A percentile compares a stretch with the other conserved stretches of the same genome.
Evolutionary conservation across 805 yeast genomes (phyloP).

Genomic region (Clavispora carvajalis): DNA sequence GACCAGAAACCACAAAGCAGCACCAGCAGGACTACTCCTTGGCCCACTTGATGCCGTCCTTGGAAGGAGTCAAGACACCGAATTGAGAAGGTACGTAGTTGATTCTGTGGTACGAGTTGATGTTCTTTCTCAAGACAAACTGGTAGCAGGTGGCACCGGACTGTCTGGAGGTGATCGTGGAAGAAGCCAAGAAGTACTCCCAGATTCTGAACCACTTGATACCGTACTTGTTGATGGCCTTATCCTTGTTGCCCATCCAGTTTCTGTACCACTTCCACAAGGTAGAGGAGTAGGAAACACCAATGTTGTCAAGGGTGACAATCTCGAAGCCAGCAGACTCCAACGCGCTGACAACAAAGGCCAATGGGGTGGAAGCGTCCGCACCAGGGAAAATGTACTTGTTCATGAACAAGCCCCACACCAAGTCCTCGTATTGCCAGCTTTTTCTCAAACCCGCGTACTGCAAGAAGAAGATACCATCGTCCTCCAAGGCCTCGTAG

Average conservation of each 20-base stretch:
- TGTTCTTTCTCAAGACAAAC: slow-evolving; percentile 83
- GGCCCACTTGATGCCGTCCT: slow-evolving; percentile 55
- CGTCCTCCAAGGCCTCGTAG: slow-evolving; percentile 83
- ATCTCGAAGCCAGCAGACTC: slow-evolving; percentile 87
- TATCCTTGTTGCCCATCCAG: slow-evolving; percentile 82
- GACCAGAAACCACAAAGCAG: no score
- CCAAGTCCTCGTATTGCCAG: slow-evolving; percentile 92
- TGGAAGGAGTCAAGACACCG: slow-evolving; percentile 60
- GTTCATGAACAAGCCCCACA: slow-evolving; percentile 96
- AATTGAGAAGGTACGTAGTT: slow-evolving; percentile 75
- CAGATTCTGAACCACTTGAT: slow-evolving; percentile 87
- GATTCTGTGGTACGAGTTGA: slow-evolving; percentile 78
- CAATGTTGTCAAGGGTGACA: slow-evolving; percentile 78
- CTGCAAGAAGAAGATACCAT: slow-evolving; percentile 82
- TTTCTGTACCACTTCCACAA: slow-evolving; percentile 92
- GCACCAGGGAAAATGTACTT: slow-evolving; percentile 97
- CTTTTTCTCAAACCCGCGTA: slow-evolving; percentile 85
- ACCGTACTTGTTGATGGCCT: slow-evolving; percentile 76
- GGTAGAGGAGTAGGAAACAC: slow-evolving; percentile 89
- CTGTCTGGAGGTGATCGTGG: slow-evolving; percentile 84
- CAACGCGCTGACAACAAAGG: slow-evolving; percentile 68
- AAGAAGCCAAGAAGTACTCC: slow-evolving; percentile 83
- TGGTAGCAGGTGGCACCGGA: slow-evolving; percentile 92
- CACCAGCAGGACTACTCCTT: slow-evolving; percentile 19
- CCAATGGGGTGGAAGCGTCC: slow-evolving; percentile 91